phyloP scores from a whole-genome alignment of 805 yeast species.

The Candida tallmaniae region DNA sequence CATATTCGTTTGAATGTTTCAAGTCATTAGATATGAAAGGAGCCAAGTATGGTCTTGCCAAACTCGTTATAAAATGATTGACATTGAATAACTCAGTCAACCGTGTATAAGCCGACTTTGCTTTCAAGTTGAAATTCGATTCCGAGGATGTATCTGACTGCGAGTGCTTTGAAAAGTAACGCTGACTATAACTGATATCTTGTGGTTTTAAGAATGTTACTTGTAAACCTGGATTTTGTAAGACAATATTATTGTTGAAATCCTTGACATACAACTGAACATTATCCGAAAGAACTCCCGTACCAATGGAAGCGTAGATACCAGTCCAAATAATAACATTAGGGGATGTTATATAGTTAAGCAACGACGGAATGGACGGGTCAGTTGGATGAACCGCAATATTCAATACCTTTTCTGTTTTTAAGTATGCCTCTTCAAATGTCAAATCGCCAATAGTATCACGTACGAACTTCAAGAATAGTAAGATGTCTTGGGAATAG shows the following conservation, averaged over 20 bases:
- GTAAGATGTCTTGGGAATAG: conserved; percentile 78
- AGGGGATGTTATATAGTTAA: conserved; percentile 91
- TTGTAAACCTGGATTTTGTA: conserved; percentile 39
- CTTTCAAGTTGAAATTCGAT: conserved; percentile 21
- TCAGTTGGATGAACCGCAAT: conserved; percentile 81
- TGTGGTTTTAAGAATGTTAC: conserved; percentile 40
- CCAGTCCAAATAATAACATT: conserved; percentile 90
- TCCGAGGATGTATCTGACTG: conserved; percentile 10
- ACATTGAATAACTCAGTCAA: conserved; percentile 92
- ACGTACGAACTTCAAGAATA: conserved; percentile 74
- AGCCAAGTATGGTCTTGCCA: conserved; percentile 91
- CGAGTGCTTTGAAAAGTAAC: conserved; percentile 25
- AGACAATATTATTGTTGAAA: conserved; percentile 57
- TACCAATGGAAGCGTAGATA: conserved; percentile 77
- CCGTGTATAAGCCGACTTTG: conserved; percentile 69
- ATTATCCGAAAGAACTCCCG: conserved; percentile 57
- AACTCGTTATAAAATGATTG: conserved; percentile 84
- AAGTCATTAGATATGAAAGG: conserved; percentile 82
- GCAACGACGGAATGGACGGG: conserved; percentile 61
- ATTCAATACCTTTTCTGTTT: conserved; percentile 75
- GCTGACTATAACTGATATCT: conserved; percentile 44
- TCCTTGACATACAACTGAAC: conserved; percentile 57
- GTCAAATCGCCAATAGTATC: conserved; percentile 77
- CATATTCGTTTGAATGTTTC: conserved; percentile 55
- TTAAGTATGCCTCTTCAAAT: conserved; percentile 86